phyloP scores from a whole-genome alignment of 306 rosid genomes.

The Sophora flavescens region DNA sequence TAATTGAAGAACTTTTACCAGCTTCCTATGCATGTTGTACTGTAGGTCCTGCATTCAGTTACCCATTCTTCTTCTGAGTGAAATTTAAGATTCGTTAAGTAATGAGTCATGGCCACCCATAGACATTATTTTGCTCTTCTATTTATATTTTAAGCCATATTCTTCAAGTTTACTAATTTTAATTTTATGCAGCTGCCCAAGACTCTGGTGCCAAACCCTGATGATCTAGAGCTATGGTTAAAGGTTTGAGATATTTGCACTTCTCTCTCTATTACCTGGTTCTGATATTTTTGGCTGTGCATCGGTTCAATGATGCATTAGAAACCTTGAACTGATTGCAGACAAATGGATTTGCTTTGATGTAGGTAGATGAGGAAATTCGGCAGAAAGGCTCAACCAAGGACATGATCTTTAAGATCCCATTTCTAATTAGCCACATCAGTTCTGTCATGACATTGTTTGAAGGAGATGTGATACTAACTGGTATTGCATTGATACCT shows the following conservation, averaged over 20 bases:
- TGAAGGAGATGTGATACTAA: slow-evolving; percentile 94
- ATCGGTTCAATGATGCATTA: slow-evolving; percentile 30
- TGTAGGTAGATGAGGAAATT: slow-evolving; percentile 83
- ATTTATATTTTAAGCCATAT: slow-evolving; percentile 6
- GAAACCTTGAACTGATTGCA: slow-evolving; percentile 32
- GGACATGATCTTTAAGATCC: slow-evolving; percentile 93
- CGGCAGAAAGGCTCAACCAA: slow-evolving; percentile 96
- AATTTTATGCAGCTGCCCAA: slow-evolving; percentile 73
- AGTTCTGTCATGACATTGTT: slow-evolving; percentile 86
- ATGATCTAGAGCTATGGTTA: slow-evolving; percentile 84
- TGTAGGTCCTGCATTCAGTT: slow-evolving; percentile 16
- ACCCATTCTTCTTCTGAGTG: slow-evolving; percentile 8
- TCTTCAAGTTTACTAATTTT: slow-evolving; percentile 21
- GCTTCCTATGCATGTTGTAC: slow-evolving; percentile 34
- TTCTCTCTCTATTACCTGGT: background rate
- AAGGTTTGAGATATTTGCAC: slow-evolving; percentile 64
- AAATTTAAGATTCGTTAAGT: slow-evolving; percentile 22
- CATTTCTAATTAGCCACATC: slow-evolving; percentile 89
- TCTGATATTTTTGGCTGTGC: slow-evolving; percentile 18
- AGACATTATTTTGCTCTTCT: slow-evolving; percentile 11
- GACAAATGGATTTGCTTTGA: slow-evolving; percentile 40
- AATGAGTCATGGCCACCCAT: slow-evolving; percentile 22
- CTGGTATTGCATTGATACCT: slow-evolving; percentile 60
- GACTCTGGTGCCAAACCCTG: slow-evolving; percentile 78
- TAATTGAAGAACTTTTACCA: background rate